phyloP scores from a whole-genome alignment of 305 asterid species.

The Fraxinus angustifolia region DNA sequence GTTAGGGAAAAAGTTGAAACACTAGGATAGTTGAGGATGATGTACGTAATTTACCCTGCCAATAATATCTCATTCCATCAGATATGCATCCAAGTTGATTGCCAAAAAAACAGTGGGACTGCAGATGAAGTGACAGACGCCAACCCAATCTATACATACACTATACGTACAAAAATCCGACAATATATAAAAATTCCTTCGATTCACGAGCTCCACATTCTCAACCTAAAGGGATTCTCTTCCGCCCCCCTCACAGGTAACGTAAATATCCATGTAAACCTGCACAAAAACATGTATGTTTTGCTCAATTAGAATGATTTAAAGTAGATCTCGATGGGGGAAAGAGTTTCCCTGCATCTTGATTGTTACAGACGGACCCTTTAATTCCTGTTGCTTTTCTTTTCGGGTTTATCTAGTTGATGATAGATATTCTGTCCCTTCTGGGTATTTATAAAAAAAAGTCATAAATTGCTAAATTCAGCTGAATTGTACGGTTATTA shows the following conservation, averaged over 20 bases:
- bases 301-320: background rate
- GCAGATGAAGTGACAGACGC: background rate
- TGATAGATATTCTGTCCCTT: background rate
- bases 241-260: conserved; percentile 20
- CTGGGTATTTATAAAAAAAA: background rate
- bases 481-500: background rate
- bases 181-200: background rate
- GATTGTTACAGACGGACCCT: conserved; percentile 17
- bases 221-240: conserved; percentile 22
- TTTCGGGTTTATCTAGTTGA: background rate
- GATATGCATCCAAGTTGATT: background rate
- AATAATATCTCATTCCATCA: background rate
- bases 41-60: background rate
- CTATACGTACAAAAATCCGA: background rate
- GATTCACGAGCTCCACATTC: conserved; percentile 25
- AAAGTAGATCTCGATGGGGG: conserved; percentile 18
- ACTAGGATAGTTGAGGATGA: background rate
- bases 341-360: conserved; percentile 3
- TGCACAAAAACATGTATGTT: background rate
- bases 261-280: background rate
- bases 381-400: background rate
- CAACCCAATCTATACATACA: background rate
- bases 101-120: background rate
- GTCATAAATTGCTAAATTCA: conserved; percentile 1
- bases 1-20: conserved; percentile 8